Base-by-base conservation (phyloP, 805 yeast species). In the Metschnikowia drakensbergensis region DNA sequence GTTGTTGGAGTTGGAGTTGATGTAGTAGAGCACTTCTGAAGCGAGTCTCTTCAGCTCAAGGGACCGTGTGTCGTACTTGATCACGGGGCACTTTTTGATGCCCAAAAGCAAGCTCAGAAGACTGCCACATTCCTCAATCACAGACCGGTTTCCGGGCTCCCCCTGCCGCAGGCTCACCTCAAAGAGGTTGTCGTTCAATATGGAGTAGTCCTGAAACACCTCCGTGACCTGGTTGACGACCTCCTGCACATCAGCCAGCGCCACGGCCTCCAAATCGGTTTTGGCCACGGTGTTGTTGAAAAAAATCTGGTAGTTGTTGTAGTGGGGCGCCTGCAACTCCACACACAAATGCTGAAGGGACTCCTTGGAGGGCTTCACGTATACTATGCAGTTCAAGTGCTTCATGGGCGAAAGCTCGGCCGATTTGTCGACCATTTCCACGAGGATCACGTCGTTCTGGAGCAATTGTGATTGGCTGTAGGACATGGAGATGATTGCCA, bases 181-280 rank as follows among this genome's bases (percentile, higher is more conserved):
- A 61, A 82, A 87, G 31, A 92, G 67, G 57, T 87, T 86, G 50
- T 74, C 74, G 64, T 88, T 88, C 46, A 92, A 67, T 6, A 88
- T 82, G 53, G 81, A 74, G 62, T 85, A 91, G 65, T 94, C 97
- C 57, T 84, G 87, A 62, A 89, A 94, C 35, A 91, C 62, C 61
- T 94, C 99, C 45, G 85, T 82, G 4, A 94, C 89, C 50, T 79
- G 79, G 4, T 76, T 69, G 7, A 94, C 86, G 7, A 82, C 81
- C 62, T 92, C 98, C 58, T 83, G 74, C 60, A 88, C 94, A 65
- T 94, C 99, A 3, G 88, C 79, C 64, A 89, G 96, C 0, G 99
- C 98, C 41, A 94, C 63, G 44, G 87, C 75, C 63, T 94, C 99
- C 56, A 94, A 65, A 54, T 88, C 86, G 26, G 83, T 73, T 67